Evolutionary conservation across 164 flowering plant species (phyloP).

Genomic region (Paratinospora sagittata): DNA sequence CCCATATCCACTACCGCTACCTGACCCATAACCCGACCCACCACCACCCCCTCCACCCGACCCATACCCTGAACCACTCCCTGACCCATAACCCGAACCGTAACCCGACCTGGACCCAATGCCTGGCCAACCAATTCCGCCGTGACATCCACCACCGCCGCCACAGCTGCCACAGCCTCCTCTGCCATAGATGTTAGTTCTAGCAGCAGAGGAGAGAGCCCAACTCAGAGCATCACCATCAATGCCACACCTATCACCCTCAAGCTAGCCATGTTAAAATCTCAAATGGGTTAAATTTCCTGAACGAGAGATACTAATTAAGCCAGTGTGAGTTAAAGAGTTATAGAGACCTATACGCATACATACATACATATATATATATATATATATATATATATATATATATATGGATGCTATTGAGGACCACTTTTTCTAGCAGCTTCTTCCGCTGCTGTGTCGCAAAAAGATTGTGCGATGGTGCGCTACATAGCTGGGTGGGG

Average conservation of each 20-base stretch:
- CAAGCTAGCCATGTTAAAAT: not conserved
- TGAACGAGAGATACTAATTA: not conserved
- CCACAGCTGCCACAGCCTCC: no score
- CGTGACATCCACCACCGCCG: not conserved
- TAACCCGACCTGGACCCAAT: not conserved
- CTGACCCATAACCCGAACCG: not conserved
- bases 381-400: not conserved
- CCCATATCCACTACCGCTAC: not conserved
- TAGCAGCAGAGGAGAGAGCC: not conserved
- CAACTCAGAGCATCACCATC: not conserved
- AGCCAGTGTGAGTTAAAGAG: not conserved
- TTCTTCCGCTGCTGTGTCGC: not conserved
- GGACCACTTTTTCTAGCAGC: not conserved
- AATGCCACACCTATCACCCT: not conserved
- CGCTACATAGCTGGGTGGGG: no score
- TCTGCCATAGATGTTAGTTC: not conserved
- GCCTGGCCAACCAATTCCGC: not conserved
- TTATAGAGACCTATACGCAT: no score
- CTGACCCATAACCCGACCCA: not conserved
- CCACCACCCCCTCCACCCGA: not conserved
- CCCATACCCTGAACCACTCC: not conserved
- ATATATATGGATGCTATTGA: not conserved
- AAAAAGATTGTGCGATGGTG: not conserved
- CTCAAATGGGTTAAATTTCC: not conserved
- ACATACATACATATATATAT: no score